A percentile compares a stretch with the other conserved stretches of the same genome.
Conservation (phyloP, 208 protist genomes). For the Naegleria lovaniensis region DNA sequence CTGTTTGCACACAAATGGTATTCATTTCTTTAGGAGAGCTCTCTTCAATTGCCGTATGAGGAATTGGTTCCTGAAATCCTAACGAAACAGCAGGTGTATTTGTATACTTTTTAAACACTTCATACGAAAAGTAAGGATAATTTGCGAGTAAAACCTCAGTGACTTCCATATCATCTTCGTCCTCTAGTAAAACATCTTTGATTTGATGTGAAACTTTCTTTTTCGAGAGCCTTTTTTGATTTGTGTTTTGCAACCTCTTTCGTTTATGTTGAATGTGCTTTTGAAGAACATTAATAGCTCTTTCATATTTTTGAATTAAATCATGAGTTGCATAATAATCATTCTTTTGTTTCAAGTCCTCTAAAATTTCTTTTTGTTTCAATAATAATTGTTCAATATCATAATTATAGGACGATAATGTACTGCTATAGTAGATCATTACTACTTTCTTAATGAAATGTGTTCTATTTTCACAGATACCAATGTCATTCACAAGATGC, state of each 20-base stretch:
- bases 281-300: neutral
- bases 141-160: neutral
- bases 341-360: neutral
- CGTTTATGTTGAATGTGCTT: neutral
- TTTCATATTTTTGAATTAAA: neutral
- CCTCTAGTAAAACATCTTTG: neutral
- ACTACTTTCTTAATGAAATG: neutral
- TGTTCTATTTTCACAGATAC: neutral
- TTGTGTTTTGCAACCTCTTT: neutral
- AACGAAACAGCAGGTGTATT: neutral
- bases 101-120: neutral
- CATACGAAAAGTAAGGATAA: neutral
- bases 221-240: neutral
- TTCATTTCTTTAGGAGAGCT: neutral
- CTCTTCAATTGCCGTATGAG: neutral
- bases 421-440: neutral
- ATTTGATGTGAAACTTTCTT: neutral
- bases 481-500: too few species aligned
- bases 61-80: too few species aligned
- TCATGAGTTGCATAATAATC: neutral
- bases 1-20: neutral
- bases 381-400: constrained; percentile 1
- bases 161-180: neutral
- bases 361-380: constrained; percentile 7
- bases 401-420: neutral